Evolutionary conservation across 805 yeast species (phyloP).

Genomic region (Zygosaccharomyces kombuchaensis): DNA sequence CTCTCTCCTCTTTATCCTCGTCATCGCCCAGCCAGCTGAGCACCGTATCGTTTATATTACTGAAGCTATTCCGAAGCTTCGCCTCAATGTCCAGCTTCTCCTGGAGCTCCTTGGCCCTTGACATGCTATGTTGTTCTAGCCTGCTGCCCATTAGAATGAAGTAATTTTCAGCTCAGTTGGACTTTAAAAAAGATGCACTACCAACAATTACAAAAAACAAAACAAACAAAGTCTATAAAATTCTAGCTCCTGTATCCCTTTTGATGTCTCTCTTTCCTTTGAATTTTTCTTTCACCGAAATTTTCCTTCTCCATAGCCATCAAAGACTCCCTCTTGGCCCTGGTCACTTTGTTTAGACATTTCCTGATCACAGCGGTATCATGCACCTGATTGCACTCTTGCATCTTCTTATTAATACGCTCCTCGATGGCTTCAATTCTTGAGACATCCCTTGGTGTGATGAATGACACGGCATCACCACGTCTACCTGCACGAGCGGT

Average conservation of each 20-base stretch:
- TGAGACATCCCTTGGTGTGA: constrained; percentile 79
- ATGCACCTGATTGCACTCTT: constrained; percentile 60
- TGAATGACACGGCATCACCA: constrained; percentile 79
- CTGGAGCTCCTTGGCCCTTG: constrained; percentile 34
- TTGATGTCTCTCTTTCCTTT: constrained; percentile 39
- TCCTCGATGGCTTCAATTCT: constrained; percentile 84
- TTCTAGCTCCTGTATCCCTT: constrained; percentile 18
- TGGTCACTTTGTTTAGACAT: constrained; percentile 63
- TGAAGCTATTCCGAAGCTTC: constrained; percentile 28
- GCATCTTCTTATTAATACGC: constrained; percentile 75
- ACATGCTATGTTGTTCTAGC: constrained; percentile 18
- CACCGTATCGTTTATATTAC: constrained; percentile 22
- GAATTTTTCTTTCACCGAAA: constrained; percentile 70
- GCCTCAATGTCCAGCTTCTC: constrained; percentile 34
- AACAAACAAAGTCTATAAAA: constrained; percentile 1
- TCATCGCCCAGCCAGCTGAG: constrained; percentile 25
- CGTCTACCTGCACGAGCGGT: constrained; percentile 95
- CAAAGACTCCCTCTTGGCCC: constrained; percentile 83
- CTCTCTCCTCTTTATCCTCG: constrained; percentile 2
- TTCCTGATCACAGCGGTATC: constrained; percentile 75
- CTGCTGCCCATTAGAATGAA: background rate
- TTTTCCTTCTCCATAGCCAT: constrained; percentile 92
- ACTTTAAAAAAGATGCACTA: too few species aligned
- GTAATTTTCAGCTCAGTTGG: too few species aligned
- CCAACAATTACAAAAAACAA: background rate